Base-by-base conservation (phyloP, 2,329 filamentous ascomycete species). In the Corniculantispora saksenae region DNA sequence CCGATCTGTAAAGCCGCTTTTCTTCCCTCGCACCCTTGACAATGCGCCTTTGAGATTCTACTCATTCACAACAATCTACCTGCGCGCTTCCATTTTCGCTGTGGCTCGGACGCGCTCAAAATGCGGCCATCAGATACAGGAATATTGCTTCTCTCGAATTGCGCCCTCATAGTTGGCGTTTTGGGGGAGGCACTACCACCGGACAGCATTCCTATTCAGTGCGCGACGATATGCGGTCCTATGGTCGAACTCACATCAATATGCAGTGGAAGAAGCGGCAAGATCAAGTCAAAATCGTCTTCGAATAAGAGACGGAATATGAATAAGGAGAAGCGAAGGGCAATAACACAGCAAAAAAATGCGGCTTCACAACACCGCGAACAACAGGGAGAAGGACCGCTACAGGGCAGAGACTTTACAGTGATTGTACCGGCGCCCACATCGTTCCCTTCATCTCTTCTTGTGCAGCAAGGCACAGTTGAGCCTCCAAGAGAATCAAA, bases 221-320 rank as follows among this genome's bases (percentile, higher is more conserved):
- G 79, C 65, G 77, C 77, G 43, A 76, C 75, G 47, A 80, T 81
- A 60, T 81, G 79, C 70, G 78, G 78, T 5, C 79, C 79, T 60
- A 76, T 81, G 57, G 77, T 81, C 64, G 79, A 81, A 70, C 69
- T 81, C n/a, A 76, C 77, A 38, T 70, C 70, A 12, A 73, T 74
- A 53, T 81, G 79, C 72, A 72, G 73, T 67, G 38, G 40, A 17
- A 32, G 40, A 4, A 23, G 9, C 40, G 29, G 21, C 6, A 29
- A n/a, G 13, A 25, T 29, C 3, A 53, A 50, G 13, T 40, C n/a
- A 3, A 50, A 48, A 1, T 38, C 25, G 8, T 15, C 27, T 2
- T 21, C n/a, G 5, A 32, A 13, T 43, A 57, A 27, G 15, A 21
- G 51, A 23, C 51, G 51, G 17, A 25, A 56, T 17, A 38, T 12